These are phyloP conservation scores for Apiotrichum siamense DNA, from an alignment of 1,284 basidiomycete genomes.

Conservation along the genomic window DNA sequence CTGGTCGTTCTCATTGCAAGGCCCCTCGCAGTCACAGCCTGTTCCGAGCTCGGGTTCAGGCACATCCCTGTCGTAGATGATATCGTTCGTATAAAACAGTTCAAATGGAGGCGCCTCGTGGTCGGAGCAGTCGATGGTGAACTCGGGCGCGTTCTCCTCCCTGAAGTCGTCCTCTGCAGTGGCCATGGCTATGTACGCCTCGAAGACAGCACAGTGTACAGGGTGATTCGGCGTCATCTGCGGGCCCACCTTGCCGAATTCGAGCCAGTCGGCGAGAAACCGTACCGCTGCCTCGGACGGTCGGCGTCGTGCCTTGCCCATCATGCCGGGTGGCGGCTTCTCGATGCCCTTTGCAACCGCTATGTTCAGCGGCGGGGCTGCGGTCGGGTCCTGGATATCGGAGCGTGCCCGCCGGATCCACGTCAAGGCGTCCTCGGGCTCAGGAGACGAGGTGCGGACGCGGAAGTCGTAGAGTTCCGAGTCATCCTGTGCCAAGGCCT, in stretches of 20 bases:
- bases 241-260: background rate
- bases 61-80: slow-evolving; percentile 64
- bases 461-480: too few relatives aligned
- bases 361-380: too few relatives aligned
- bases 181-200: slow-evolving; percentile 55
- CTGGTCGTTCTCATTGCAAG: slow-evolving; percentile 61
- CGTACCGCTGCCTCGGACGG: background rate
- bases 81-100: slow-evolving; percentile 45
- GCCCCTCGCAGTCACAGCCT: slow-evolving; percentile 67
- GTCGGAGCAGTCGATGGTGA: slow-evolving; percentile 58
- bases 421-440: too few relatives aligned
- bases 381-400: too few relatives aligned
- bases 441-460: too few relatives aligned
- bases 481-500: too few relatives aligned
- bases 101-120: slow-evolving; percentile 55
- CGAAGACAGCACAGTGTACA: slow-evolving; percentile 51
- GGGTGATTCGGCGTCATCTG: slow-evolving; percentile 14
- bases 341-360: too few relatives aligned
- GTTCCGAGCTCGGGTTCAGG: slow-evolving; percentile 60
- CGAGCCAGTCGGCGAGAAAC: background rate
- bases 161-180: slow-evolving; percentile 50
- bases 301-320: background rate
- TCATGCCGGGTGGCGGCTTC: too few relatives aligned
- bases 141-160: slow-evolving; percentile 61
- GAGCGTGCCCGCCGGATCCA: too few relatives aligned